Evolutionary conservation across 1,139 yeast genomes (phyloP).

Genomic region (Suhomyces atakaporum): DNA sequence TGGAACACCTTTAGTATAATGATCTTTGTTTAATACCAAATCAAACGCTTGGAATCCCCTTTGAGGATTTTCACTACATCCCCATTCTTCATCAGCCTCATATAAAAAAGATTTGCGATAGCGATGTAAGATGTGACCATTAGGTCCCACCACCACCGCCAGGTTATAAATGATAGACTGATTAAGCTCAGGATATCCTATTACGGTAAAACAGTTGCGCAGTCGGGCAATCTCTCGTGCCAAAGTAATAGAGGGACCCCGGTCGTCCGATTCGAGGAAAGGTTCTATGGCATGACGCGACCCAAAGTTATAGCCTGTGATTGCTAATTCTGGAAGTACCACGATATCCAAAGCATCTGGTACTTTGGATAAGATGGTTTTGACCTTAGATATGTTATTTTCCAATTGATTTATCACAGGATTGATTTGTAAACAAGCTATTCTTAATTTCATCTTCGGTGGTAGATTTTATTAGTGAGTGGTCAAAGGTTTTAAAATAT

Average conservation of each 20-base stretch:
- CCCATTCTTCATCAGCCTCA: conserved; percentile 82
- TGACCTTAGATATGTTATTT: conserved; percentile 53
- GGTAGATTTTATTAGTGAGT: background rate
- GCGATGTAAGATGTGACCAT: conserved; percentile 61
- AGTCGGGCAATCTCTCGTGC: conserved; percentile 55
- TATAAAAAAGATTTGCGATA: conserved; percentile 80
- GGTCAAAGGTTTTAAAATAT: too few relatives aligned
- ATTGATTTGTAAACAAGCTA: conserved; percentile 72
- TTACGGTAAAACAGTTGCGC: conserved; percentile 65
- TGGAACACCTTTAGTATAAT: conserved; percentile 19
- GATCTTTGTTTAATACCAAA: conserved; percentile 34
- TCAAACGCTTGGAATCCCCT: conserved; percentile 48
- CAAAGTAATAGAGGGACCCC: conserved; percentile 46
- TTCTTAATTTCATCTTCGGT: conserved; percentile 38
- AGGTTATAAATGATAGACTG: conserved; percentile 60
- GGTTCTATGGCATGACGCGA: conserved; percentile 57
- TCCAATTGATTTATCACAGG: conserved; percentile 63
- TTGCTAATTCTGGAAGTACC: conserved; percentile 79
- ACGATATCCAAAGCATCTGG: conserved; percentile 55
- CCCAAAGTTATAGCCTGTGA: conserved; percentile 80
- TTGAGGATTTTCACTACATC: conserved; percentile 67
- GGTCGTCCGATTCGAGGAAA: conserved; percentile 47
- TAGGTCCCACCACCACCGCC: conserved; percentile 62
- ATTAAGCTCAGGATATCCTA: conserved; percentile 76
- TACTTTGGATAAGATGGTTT: conserved; percentile 35